Conservation (phyloP, 257 asterid species). For the Cruciata laevipes region DNA sequence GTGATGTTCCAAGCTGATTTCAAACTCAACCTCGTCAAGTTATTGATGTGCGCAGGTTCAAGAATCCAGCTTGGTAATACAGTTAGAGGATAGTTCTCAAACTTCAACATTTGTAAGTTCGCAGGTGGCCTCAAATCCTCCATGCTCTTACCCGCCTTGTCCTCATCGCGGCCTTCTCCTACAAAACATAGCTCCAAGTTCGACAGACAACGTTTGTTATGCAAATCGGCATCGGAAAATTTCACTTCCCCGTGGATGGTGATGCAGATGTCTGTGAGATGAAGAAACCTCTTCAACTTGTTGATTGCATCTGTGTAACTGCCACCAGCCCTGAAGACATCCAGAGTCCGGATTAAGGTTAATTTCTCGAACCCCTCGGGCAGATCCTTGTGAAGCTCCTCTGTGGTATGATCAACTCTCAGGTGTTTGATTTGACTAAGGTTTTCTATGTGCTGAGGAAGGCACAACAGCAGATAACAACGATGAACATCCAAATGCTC, state of each 20-base stretch:
- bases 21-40: conserved; percentile 1
- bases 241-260: not conserved
- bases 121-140: not conserved
- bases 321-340: not conserved
- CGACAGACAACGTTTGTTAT: not conserved
- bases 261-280: not conserved
- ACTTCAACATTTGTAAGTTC: not conserved
- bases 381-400: not conserved
- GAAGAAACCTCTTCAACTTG: not conserved
- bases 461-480: not conserved
- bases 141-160: not conserved
- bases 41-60: not conserved
- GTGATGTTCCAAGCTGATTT: not conserved
- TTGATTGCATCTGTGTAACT: not conserved
- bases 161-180: not conserved
- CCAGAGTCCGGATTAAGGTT: not conserved
- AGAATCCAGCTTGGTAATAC: conserved; percentile 7
- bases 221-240: not conserved
- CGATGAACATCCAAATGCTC: not conserved
- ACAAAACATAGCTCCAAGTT: not conserved
- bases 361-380: not conserved
- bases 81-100: not conserved
- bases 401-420: not conserved
- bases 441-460: not conserved
- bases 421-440: not conserved